Conservation (phyloP, 2,329 filamentous ascomycete genomes). For the Penicillium sp. region DNA sequence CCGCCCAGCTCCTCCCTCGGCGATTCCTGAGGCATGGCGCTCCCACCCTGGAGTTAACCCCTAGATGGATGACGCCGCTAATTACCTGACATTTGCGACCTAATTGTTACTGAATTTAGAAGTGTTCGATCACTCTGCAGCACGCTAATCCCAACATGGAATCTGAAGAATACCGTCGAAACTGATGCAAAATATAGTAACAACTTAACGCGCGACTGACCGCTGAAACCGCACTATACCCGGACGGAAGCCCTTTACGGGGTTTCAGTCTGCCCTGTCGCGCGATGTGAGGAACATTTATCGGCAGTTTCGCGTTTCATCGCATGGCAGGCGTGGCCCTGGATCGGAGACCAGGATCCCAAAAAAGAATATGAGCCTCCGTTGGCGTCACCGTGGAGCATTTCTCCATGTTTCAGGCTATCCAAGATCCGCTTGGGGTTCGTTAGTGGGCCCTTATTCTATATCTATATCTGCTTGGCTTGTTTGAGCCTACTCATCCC, state of each 20-base stretch:
- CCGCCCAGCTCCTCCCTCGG: conserved; percentile 13
- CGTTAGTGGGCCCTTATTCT: conserved; percentile 26
- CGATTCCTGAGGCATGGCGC: conserved; percentile 19
- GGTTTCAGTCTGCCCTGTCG: conserved; percentile 29
- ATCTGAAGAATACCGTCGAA: conserved; percentile 28
- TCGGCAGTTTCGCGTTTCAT: conserved; percentile 30
- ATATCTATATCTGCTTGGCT: conserved; percentile 21
- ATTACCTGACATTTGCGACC: conserved; percentile 24
- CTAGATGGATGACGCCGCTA: conserved; percentile 16
- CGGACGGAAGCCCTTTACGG: conserved; percentile 10
- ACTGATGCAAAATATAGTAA: conserved; percentile 43
- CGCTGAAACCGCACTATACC: conserved; percentile 34
- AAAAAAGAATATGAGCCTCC: conserved; percentile 27
- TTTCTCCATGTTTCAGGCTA: conserved; percentile 42
- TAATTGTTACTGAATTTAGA: conserved; percentile 31
- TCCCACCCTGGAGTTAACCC: conserved; percentile 1
- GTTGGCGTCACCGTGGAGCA: conserved; percentile 35
- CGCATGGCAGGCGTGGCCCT: conserved; percentile 15
- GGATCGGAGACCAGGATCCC: conserved; percentile 26
- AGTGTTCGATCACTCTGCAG: conserved; percentile 23
- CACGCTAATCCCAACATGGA: conserved; percentile 20
- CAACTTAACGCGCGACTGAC: conserved; percentile 41
- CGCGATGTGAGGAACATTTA: conserved; percentile 20
- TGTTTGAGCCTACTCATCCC: conserved; percentile 17
- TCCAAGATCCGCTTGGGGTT: conserved; percentile 28